A percentile compares a stretch with the other conserved stretches of the same genome.
Conservation (phyloP, 768 basidiomycete genomes). For the Podaxis sp. region DNA sequence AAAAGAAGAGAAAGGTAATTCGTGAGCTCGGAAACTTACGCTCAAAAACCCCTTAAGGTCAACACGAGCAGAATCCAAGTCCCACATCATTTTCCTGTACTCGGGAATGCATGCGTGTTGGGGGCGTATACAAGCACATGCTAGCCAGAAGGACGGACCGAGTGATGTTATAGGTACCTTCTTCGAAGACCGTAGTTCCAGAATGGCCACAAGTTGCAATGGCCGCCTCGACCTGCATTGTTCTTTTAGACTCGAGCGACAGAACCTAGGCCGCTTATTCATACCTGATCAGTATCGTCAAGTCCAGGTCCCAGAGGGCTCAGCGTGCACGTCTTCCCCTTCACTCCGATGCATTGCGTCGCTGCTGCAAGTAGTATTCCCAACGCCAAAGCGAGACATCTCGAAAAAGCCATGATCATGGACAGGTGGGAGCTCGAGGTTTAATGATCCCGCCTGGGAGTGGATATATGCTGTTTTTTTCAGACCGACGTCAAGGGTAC, state of each 20-base stretch:
- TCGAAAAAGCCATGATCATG: background rate
- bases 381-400: constrained; percentile 2
- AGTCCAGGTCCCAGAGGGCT: constrained; percentile 35
- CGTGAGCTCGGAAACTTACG: constrained; percentile 27
- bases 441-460: background rate
- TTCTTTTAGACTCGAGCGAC: background rate
- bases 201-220: constrained; percentile 48
- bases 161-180: constrained; percentile 52
- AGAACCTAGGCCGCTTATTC: constrained; percentile 9
- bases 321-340: constrained; percentile 24
- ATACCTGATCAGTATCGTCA: constrained; percentile 41
- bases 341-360: constrained; percentile 22
- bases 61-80: constrained; percentile 41
- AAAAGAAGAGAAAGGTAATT: background rate
- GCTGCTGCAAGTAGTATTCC: constrained; percentile 10
- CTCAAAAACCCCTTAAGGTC: constrained; percentile 47
- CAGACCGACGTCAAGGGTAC: background rate
- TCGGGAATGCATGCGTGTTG: background rate
- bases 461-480: background rate
- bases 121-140: background rate
- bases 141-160: constrained; percentile 29
- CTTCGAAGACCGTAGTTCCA: constrained; percentile 44
- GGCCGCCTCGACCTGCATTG: constrained; percentile 44
- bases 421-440: background rate
- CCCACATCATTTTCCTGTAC: constrained; percentile 54